These are phyloP conservation scores for Chaetomium cochliodes DNA, from an alignment of 495 filamentous ascomycete species.

Conservation along the genomic window DNA sequence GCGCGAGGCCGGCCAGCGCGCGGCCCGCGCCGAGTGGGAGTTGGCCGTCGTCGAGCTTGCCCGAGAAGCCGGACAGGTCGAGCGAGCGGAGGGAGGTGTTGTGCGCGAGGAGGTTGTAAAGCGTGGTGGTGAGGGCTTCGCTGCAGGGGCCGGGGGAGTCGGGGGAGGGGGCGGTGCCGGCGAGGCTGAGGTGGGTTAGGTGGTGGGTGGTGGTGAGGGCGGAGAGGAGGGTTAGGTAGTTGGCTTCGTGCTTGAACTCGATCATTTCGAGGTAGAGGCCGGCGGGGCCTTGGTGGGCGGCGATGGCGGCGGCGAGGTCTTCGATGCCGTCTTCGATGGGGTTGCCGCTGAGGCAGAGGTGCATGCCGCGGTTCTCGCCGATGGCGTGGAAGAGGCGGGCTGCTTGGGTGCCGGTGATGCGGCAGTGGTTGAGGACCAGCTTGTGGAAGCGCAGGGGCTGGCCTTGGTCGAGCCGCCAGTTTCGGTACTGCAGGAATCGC, in stretches of 20 bases:
- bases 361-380: conserved; percentile 61
- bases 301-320: conserved; percentile 66
- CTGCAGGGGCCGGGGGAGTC: conserved; percentile 55
- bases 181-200: conserved; percentile 79
- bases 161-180: conserved; percentile 79
- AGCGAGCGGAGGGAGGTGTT: conserved; percentile 76
- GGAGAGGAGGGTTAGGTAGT: conserved; percentile 70
- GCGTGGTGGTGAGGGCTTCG: conserved; percentile 67
- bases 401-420: conserved; percentile 72
- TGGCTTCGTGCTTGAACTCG: conserved; percentile 72
- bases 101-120: conserved; percentile 72
- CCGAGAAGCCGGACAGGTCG: conserved; percentile 86
- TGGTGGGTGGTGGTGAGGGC: conserved; percentile 72
- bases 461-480: conserved; percentile 60
- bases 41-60: conserved; percentile 79
- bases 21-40: conserved; percentile 80
- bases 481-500: conserved; percentile 27
- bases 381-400: conserved; percentile 78
- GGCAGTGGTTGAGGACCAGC: conserved; percentile 75
- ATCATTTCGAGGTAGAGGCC: conserved; percentile 80
- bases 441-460: conserved; percentile 65
- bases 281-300: conserved; percentile 60
- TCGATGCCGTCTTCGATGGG: conserved; percentile 70
- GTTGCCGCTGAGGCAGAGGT: conserved; percentile 80
- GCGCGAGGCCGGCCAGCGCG: conserved; percentile 71